Conservation (phyloP, 768 basidiomycete species). For the Mycena metata region DNA sequence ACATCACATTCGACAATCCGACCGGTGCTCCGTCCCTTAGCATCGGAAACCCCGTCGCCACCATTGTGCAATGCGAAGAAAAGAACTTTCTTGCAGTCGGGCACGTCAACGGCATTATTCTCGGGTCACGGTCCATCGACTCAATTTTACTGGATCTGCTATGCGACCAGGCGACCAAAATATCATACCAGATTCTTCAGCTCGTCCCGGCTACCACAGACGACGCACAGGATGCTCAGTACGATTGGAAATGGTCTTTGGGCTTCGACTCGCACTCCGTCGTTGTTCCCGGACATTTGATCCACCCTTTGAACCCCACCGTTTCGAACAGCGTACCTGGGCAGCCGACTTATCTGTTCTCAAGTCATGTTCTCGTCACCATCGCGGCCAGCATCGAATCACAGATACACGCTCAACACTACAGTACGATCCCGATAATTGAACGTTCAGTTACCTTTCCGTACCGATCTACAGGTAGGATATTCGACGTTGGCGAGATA, state of each 20-base stretch:
- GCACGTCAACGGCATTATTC: constrained; percentile 7
- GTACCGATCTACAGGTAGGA: background rate
- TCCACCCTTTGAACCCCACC: constrained; percentile 20
- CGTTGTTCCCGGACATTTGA: background rate
- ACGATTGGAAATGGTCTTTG: constrained; percentile 21
- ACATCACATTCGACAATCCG: background rate
- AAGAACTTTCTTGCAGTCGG: constrained; percentile 1
- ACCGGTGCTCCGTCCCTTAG: constrained; percentile 12
- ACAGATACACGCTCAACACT: too few species aligned
- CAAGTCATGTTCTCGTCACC: background rate
- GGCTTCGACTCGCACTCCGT: background rate
- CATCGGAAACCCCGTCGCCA: constrained; percentile 18
- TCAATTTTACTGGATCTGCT: constrained; percentile 11
- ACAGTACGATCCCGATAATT: too few species aligned
- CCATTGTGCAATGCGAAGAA: constrained; percentile 5
- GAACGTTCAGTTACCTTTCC: too few species aligned
- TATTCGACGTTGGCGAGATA: background rate
- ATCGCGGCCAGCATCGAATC: background rate
- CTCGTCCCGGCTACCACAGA: background rate
- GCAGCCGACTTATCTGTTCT: constrained; percentile 13
- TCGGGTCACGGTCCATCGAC: background rate
- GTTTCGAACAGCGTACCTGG: constrained; percentile 8
- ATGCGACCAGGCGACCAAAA: background rate
- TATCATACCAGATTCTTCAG: constrained; percentile 15
- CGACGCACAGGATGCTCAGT: background rate